Conservation (phyloP, 129 eudicot species). For the Pseudognaphalium luteoalbum region DNA sequence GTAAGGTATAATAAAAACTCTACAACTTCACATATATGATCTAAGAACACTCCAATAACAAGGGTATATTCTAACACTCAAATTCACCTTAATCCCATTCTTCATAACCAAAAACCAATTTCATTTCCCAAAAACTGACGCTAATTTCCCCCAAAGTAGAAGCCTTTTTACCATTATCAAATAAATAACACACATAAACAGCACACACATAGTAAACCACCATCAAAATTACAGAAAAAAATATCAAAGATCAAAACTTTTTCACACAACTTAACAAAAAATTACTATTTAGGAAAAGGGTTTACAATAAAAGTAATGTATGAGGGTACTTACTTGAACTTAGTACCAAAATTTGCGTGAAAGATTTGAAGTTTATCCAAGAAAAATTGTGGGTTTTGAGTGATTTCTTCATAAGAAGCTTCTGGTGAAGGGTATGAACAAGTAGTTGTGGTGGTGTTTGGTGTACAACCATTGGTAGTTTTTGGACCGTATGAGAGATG, state of each 20-base stretch:
- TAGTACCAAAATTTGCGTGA: slow-evolving; percentile 57
- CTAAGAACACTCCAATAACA: slow-evolving; percentile 7
- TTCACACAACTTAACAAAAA: not conserved
- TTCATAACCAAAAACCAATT: slow-evolving; percentile 17
- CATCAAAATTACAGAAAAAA: slow-evolving; percentile 5
- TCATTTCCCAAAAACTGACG: slow-evolving; percentile 5
- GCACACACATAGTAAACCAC: not conserved
- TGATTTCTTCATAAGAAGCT: slow-evolving; percentile 58
- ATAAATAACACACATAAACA: not conserved
- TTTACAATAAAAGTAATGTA: not conserved
- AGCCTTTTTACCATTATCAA: not conserved
- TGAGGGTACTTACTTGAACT: slow-evolving; percentile 52
- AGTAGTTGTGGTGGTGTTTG: slow-evolving; percentile 19
- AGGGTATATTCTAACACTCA: slow-evolving; percentile 7
- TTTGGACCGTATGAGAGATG: slow-evolving; percentile 42
- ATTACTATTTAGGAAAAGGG: not conserved
- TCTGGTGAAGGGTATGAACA: slow-evolving; percentile 62
- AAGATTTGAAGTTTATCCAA: slow-evolving; percentile 65
- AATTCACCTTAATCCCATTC: slow-evolving; percentile 18
- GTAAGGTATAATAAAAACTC: not conserved
- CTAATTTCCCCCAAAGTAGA: not conserved
- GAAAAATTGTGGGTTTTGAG: slow-evolving; percentile 56
- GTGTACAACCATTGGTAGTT: slow-evolving; percentile 27
- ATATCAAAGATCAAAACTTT: slow-evolving; percentile 14
- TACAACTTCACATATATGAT: not conserved